These are phyloP conservation scores for Entophlyctis luteolus DNA, from an alignment of 192 early-diverging fungal species.

Conservation along the genomic window DNA sequence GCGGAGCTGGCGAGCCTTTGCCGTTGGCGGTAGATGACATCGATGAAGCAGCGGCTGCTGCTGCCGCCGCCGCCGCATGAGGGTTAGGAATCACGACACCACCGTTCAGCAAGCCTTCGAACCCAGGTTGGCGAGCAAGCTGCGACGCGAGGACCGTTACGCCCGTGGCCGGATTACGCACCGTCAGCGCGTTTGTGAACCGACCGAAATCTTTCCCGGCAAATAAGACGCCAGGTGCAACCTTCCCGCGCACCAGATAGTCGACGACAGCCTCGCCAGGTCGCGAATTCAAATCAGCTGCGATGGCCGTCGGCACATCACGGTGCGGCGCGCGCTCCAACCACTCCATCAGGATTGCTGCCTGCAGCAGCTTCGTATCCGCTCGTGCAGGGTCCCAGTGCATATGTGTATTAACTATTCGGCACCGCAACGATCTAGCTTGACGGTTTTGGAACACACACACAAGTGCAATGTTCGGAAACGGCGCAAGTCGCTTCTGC, in stretches of 20 bases:
- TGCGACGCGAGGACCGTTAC: slow-evolving; percentile 5
- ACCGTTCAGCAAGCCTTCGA: slow-evolving; percentile 21
- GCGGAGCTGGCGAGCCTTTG: not conserved
- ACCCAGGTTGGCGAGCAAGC: slow-evolving; percentile 11
- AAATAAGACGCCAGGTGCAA: slow-evolving; percentile 27
- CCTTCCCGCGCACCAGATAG: slow-evolving; percentile 41
- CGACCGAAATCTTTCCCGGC: slow-evolving; percentile 36
- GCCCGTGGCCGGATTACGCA: slow-evolving; percentile 13
- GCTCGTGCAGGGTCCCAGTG: slow-evolving; percentile 45
- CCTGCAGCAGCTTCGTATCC: slow-evolving; percentile 48
- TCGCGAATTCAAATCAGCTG: slow-evolving; percentile 43
- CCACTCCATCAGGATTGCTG: slow-evolving; percentile 45
- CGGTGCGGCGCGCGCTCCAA: slow-evolving; percentile 24
- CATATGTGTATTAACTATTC: slow-evolving; percentile 51
- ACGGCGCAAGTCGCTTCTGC: slow-evolving; percentile 28
- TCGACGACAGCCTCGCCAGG: slow-evolving; percentile 44
- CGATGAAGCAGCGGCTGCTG: not conserved
- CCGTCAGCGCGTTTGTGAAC: slow-evolving; percentile 22
- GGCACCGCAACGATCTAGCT: slow-evolving; percentile 22
- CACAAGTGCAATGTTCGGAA: slow-evolving; percentile 40
- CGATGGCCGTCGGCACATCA: slow-evolving; percentile 40
- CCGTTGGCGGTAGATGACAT: not conserved
- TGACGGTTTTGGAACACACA: slow-evolving; percentile 30
- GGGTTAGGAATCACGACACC: slow-evolving; percentile 26
- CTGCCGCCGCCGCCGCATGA: not conserved